phyloP scores from a whole-genome alignment of 2,329 filamentous ascomycete species.

The Pyrenochaeta sp. region DNA sequence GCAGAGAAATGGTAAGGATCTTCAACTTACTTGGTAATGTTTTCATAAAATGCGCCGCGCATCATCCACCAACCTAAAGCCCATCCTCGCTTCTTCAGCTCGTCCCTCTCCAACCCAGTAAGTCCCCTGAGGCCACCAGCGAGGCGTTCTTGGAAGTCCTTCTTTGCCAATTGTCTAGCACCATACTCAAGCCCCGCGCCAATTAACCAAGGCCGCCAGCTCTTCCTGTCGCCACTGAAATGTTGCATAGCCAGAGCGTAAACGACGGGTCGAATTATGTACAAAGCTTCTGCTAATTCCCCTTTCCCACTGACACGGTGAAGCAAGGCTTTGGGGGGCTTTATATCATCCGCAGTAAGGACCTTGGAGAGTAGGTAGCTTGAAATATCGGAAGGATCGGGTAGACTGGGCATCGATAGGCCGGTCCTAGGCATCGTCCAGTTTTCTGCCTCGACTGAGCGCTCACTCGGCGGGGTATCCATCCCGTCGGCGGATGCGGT shows the following conservation, averaged over 20 bases:
- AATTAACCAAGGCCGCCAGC: conserved; percentile 91
- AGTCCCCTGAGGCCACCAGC: conserved; percentile 77
- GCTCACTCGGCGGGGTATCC: conserved; percentile 53
- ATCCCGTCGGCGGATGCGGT: conserved; percentile 56
- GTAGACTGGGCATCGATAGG: conserved; percentile 81
- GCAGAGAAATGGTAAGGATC: no score
- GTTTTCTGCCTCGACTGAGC: conserved; percentile 53
- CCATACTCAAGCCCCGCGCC: conserved; percentile 86
- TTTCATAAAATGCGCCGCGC: conserved; percentile 96
- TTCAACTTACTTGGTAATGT: conserved; percentile 75
- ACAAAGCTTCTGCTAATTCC: conserved; percentile 86
- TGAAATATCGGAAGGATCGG: conserved; percentile 81
- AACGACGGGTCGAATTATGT: conserved; percentile 86
- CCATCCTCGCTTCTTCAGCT: conserved; percentile 88
- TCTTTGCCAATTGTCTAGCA: conserved; percentile 82
- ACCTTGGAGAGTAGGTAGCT: conserved; percentile 89
- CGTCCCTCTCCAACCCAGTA: conserved; percentile 86
- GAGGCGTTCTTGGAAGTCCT: conserved; percentile 66
- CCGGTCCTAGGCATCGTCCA: conserved; percentile 97
- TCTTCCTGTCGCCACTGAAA: conserved; percentile 73
- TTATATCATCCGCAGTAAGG: conserved; percentile 94
- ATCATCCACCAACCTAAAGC: conserved; percentile 94
- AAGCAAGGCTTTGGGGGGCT: conserved; percentile 85
- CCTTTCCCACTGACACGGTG: conserved; percentile 77
- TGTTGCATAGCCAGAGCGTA: conserved; percentile 85